Base-by-base conservation (phyloP, 163 green algal species). In the Volvox carteri region DNA sequence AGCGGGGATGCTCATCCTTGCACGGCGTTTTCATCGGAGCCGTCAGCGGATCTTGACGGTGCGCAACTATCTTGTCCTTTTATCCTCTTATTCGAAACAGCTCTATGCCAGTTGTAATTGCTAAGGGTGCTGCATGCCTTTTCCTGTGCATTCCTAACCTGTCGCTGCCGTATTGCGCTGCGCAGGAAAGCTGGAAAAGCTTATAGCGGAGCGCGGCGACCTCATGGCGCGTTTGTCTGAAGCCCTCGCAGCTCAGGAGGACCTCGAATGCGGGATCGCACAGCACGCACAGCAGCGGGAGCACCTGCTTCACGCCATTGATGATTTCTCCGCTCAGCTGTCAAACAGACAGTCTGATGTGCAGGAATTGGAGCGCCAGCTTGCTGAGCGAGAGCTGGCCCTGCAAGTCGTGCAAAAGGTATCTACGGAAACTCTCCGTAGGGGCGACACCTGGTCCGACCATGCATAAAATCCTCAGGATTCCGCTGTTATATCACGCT, bases 181-280 rank as follows among this genome's bases (percentile, higher is more conserved):
- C 50, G 68, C 68, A 48, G 68, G 16, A 42, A 4, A 56, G 50
- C 44, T 70, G 1, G 9, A 5, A 12, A 67, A 87, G 21, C 65
- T 80, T 4, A 19, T 21, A 1, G 41, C 21, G 33, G 30, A 88
- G 70, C 68, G 52, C 25, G 70, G 73, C 35, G 11, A 28, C 18
- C 84, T 93, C 54, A 75, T 86, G 25, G 65, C 56, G 16, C 89
- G 89, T 90, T 62, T 94, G 33, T 44, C 70, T 12, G 70, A 86
- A 48, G 76, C 77, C 0, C 48, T 78, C 52, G 50, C 76, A 1
- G 12, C 65, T 0, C 62, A 75, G 37, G 19, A 83, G 16, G 52
- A 41, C 0, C 52, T 85, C 16, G 62, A 41, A 39, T 50, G 16
- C 33, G 12, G 9, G 19, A 3, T 84, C 1, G 16, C 58, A 3